Evolutionary conservation across 129 eudicot species (phyloP).

Genomic region (Ambrosia trifida): DNA sequence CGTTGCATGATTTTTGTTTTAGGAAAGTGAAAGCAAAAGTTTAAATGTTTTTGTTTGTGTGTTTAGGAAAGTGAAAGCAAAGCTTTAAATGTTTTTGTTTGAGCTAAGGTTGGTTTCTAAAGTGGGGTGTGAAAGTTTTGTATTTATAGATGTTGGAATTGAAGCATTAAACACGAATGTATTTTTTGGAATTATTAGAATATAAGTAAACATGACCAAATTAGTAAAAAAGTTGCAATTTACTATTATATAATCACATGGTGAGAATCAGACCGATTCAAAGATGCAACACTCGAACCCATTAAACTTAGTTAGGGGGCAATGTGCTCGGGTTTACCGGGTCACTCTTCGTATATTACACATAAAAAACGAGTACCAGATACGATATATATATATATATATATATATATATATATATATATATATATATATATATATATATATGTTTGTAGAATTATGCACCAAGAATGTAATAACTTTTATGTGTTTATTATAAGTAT

Average conservation of each 20-base stretch:
- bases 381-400: too few relatives aligned
- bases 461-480: not conserved
- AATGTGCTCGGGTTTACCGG: not conserved
- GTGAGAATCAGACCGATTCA: conserved; percentile 6
- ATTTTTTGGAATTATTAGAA: conserved; percentile 28
- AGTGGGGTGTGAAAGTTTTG: conserved; percentile 16
- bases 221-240: conserved; percentile 22
- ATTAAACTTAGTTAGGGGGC: not conserved
- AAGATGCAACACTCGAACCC: not conserved
- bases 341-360: too few relatives aligned
- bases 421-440: not conserved
- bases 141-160: conserved; percentile 17
- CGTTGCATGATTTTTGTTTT: conserved; percentile 46
- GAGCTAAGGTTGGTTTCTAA: conserved; percentile 8
- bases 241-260: conserved; percentile 5
- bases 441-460: not conserved
- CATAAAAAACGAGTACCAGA: too few relatives aligned
- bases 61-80: conserved; percentile 17
- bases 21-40: conserved; percentile 7
- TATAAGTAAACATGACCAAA: conserved; percentile 27
- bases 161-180: conserved; percentile 8
- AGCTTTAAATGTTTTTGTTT: conserved; percentile 23
- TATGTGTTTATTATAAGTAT: not conserved
- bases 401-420: too few relatives aligned
- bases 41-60: conserved; percentile 3